A percentile compares a stretch with the other conserved stretches of the same genome.
Evolutionary conservation across 805 yeast species (phyloP).

Genomic region (Ogataea nakhonphanomensis): DNA sequence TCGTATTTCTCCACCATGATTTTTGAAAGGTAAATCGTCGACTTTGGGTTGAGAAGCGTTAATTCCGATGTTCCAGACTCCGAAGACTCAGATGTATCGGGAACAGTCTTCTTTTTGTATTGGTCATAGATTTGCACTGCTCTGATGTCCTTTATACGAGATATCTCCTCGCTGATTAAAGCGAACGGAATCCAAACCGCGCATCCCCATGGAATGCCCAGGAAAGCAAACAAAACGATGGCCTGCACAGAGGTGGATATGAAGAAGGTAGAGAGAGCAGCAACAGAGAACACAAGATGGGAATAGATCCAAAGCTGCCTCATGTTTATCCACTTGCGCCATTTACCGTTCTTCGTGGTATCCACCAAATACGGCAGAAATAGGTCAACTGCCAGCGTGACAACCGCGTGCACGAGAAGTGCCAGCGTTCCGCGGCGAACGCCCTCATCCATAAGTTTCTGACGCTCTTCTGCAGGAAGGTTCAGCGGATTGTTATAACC

Average conservation of each 20-base stretch:
- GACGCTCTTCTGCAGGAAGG: constrained; percentile 37
- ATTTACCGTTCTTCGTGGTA: constrained; percentile 1
- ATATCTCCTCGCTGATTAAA: constrained; percentile 53
- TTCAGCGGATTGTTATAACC: constrained; percentile 38
- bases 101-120: constrained; percentile 14
- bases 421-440: constrained; percentile 54
- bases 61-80: neutral
- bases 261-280: constrained; percentile 46
- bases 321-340: constrained; percentile 22
- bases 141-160: constrained; percentile 48
- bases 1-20: constrained; percentile 32
- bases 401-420: constrained; percentile 45
- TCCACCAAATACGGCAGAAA: constrained; percentile 42
- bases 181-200: constrained; percentile 69
- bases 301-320: constrained; percentile 48
- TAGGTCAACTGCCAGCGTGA: constrained; percentile 43
- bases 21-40: constrained; percentile 19
- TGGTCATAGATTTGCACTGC: constrained; percentile 27
- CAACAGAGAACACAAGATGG: constrained; percentile 46
- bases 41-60: constrained; percentile 7
- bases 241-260: constrained; percentile 41
- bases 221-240: constrained; percentile 44
- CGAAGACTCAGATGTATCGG: constrained; percentile 4
- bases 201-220: constrained; percentile 64
- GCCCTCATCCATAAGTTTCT: constrained; percentile 39